Conservation (phyloP, 345 rosid genomes). For the Rhodomyrtus tomentosa region DNA sequence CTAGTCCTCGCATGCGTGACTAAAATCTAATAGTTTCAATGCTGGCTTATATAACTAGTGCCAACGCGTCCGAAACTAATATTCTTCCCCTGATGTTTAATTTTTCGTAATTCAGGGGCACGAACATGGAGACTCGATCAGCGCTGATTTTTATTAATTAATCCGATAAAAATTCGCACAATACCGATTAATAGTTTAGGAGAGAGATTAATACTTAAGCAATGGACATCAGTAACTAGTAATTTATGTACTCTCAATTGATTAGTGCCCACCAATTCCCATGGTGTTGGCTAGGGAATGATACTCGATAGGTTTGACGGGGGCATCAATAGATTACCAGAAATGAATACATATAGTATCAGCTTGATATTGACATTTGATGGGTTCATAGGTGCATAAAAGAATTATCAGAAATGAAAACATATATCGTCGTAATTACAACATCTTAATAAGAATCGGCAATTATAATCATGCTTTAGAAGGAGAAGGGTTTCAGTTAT, state of each 20-base stretch:
- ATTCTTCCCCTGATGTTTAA: not conserved
- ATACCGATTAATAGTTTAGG: too few species aligned
- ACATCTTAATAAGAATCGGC: not conserved
- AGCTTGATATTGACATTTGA: too few species aligned
- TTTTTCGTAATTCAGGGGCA: not conserved
- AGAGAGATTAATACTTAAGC: not conserved
- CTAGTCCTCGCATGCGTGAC: accelerated
- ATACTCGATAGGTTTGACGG: not conserved
- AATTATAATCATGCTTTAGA: not conserved
- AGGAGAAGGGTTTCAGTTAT: not conserved
- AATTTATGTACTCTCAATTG: not conserved
- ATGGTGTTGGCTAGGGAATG: not conserved
- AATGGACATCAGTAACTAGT: not conserved
- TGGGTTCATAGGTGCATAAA: too few species aligned
- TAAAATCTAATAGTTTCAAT: not conserved
- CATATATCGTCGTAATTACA: not conserved
- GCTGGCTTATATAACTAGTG: not conserved
- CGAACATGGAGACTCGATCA: not conserved
- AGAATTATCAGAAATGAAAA: not conserved
- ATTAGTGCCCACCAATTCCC: not conserved
- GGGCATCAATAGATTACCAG: not conserved
- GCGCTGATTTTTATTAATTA: not conserved
- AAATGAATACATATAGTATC: not conserved
- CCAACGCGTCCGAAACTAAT: not conserved
- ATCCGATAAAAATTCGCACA: not conserved